phyloP scores from a whole-genome alignment of 2,329 filamentous ascomycete genomes.

The Pyricularia sp. region DNA sequence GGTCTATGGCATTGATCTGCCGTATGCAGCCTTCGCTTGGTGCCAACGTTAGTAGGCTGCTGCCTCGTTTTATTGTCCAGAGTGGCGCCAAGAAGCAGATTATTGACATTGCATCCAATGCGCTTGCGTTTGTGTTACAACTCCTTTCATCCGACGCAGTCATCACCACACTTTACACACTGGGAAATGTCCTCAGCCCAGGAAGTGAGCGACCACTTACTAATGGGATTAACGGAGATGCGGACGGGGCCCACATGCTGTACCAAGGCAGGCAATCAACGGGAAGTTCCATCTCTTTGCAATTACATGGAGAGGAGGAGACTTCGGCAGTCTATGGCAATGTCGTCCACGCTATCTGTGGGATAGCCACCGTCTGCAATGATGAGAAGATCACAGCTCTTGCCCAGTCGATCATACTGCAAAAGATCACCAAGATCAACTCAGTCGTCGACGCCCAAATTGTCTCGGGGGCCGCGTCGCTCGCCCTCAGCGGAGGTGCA shows the following conservation, averaged over 20 bases:
- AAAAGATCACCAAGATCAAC: constrained; percentile 84
- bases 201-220: constrained; percentile 44
- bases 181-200: constrained; percentile 90
- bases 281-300: constrained; percentile 73
- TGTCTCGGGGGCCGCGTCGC: constrained; percentile 67
- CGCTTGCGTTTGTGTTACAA: constrained; percentile 71
- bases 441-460: constrained; percentile 74
- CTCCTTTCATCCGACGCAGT: constrained; percentile 83
- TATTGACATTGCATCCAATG: constrained; percentile 71
- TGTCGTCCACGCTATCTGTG: constrained; percentile 90
- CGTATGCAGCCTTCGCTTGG: constrained; percentile 65
- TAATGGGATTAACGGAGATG: constrained; percentile 41
- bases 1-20: constrained; percentile 73
- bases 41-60: constrained; percentile 64
- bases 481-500: constrained; percentile 69
- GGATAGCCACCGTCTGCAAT: constrained; percentile 70
- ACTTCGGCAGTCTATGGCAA: constrained; percentile 69
- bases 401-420: constrained; percentile 90
- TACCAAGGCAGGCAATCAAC: constrained; percentile 49
- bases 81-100: constrained; percentile 60
- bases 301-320: constrained; percentile 68
- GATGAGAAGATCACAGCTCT: constrained; percentile 91
- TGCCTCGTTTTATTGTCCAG: constrained; percentile 84
- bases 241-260: constrained; percentile 28
- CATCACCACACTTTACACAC: constrained; percentile 89